Conservation (phyloP, 306 rosid genomes). For the Rosa lucieae region DNA sequence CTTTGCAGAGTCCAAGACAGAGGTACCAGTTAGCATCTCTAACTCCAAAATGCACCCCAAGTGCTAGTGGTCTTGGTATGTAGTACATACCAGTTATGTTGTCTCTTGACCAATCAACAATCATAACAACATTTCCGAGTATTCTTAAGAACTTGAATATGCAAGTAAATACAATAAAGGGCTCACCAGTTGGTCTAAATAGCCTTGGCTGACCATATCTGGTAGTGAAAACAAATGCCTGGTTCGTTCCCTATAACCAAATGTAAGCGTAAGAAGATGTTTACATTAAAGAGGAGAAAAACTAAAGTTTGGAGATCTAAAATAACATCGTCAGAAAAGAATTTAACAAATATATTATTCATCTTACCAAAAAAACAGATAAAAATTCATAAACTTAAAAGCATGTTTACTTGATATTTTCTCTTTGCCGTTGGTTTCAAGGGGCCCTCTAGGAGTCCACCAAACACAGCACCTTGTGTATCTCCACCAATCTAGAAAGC, state of each 20-base stretch:
- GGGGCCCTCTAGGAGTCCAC: conserved; percentile 86
- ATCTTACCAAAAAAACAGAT: neutral
- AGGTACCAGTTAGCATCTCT: conserved; percentile 7
- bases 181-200: conserved; percentile 95
- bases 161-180: conserved; percentile 17
- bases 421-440: conserved; percentile 81
- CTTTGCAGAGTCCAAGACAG: neutral
- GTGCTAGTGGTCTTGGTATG: neutral
- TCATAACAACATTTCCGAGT: conserved; percentile 14
- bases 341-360: neutral
- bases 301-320: neutral
- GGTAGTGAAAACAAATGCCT: conserved; percentile 90
- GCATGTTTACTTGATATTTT: conserved; percentile 73
- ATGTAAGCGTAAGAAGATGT: neutral
- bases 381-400: conserved; percentile 2
- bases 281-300: conserved; percentile 12
- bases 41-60: neutral
- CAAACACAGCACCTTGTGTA: conserved; percentile 87
- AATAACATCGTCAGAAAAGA: conserved; percentile 5
- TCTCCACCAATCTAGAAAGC: conserved; percentile 80
- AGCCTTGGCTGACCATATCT: conserved; percentile 90
- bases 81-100: neutral
- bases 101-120: neutral
- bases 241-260: conserved; percentile 72
- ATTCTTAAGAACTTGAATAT: conserved; percentile 15